Evolutionary conservation across 495 filamentous ascomycete genomes (phyloP), one percentile per base, ranked within the genome.

Genomic region (Podospora bellae-mahoneyi): DNA sequence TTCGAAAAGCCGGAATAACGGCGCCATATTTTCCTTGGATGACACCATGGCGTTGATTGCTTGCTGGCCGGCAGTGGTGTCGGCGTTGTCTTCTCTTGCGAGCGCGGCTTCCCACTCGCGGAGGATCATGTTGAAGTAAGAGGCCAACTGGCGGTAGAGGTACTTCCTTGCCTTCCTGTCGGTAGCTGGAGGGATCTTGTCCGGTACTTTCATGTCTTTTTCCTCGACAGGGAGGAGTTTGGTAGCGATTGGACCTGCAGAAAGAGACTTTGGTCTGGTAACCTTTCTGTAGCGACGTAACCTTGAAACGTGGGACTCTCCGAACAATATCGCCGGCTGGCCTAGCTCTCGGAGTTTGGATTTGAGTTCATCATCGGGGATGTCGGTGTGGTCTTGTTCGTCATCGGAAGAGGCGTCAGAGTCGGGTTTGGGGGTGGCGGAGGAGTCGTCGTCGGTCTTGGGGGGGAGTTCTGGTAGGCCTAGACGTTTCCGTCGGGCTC

Each of bases 81-180:
- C 85, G 66, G 88, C 87, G 54, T 91, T 87, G 6, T 85, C 80
- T 60, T 94, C 90, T 30, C 84, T 83, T 4, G 89, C 87, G 58
- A 99, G 83, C 54, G 93, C 92, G 30, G 78, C 64, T 70, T 91
- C 89, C 96, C 96, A 99, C 78, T 96, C 95, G 39, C 81, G 83
- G 54, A 99, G 82, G 20, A 99, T 87, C 88, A 99, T 90, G 68
- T 89, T 91, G 83, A 99, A 98, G 77, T 96, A 99, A 16, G 90
- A 92, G 5, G 90, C 90, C 65, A 99, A 83, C 79, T 99, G 95
- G 0, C 94, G 86, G 84, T 90, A 93, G 48, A 99, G 80, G 75
- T 88, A 90, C 23, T 82, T 76, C 13, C 86, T 85, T 0, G 77
- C 86, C 16, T 83, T 84, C 74, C 79, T 72, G 75, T 88, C 88